Base-by-base conservation (phyloP, 371 early-diverging fungal species). In the Dinochytrium kinnereticum region DNA sequence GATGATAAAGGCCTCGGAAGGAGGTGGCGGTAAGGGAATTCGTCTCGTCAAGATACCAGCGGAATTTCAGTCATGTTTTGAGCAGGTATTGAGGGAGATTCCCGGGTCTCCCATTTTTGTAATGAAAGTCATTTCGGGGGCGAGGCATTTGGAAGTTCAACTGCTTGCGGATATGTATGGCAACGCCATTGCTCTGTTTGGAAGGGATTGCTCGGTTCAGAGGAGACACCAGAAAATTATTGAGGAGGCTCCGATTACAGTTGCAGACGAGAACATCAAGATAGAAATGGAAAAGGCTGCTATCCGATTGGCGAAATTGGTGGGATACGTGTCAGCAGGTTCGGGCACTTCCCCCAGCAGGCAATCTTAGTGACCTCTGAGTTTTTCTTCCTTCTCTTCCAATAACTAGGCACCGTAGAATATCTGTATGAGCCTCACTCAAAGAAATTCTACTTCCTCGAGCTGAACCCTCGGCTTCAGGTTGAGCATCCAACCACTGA, bases 401-500 rank as follows among this genome's bases (percentile, higher is more conserved):
- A n/a, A n/a, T n/a, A n/a, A n/a, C 33, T 67, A 74, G 84, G 85
- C 37, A 99, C 99, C 0, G 97, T 99, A 68, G 99, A 99, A 85
- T 99, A 98, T 75, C 87, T 99, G 37, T 98, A 95, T 85, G 92
- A 92, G 69, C 91, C 93, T 51, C 88, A 88, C 0, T 90, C 91
- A 44, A 91, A 93, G 72, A 84, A 92, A 71, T 97, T 93, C 86
- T 98, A 93, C 86, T 99, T 99, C 83, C 85, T 99, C 70, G 99
- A 99, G 86, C 86, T 98, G 59, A 99, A 99, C 86, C 96, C 99
- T 38, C 89, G 99, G 74, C 84, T 99, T 73, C 99, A 99, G 84
- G 99, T 99, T 31, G 99, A 99, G 88, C 99, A 99, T 87, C 98
- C 99, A 55, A 96, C 96, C 31, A 98, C 99, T 19, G 99, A 99